Conservation (phyloP, 495 filamentous ascomycete species). For the Aspergillus diversus region DNA sequence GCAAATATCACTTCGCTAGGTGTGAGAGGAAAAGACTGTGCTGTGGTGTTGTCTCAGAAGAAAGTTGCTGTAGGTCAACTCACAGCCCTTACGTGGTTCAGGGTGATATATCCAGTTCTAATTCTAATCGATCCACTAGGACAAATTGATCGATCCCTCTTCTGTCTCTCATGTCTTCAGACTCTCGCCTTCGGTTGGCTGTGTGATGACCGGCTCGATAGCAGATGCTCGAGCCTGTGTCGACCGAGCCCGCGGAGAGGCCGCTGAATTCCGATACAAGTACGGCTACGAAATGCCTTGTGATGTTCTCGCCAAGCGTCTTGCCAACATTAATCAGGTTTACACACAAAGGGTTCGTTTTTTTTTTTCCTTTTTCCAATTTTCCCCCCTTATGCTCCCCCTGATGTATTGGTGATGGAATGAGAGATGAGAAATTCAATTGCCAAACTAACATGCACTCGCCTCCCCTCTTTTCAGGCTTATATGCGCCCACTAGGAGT, state of each 20-base stretch:
- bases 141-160: slow-evolving; percentile 96
- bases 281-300: slow-evolving; percentile 99
- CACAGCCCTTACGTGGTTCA: not conserved
- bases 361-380: slow-evolving; percentile 5
- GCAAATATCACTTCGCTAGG: slow-evolving; percentile 98
- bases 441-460: not conserved
- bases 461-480: slow-evolving; percentile 57
- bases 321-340: slow-evolving; percentile 98
- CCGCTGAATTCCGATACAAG: slow-evolving; percentile 97
- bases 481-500: slow-evolving; percentile 98
- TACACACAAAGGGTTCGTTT: slow-evolving; percentile 89
- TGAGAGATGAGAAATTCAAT: slow-evolving; percentile 6
- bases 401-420: slow-evolving; percentile 8
- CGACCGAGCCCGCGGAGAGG: slow-evolving; percentile 89
- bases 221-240: slow-evolving; percentile 94
- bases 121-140: slow-evolving; percentile 55
- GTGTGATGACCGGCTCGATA: slow-evolving; percentile 98
- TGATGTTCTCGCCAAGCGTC: slow-evolving; percentile 91
- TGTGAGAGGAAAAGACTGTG: slow-evolving; percentile 93
- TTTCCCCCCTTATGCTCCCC: not conserved
- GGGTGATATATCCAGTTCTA: not conserved
- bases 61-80: slow-evolving; percentile 85
- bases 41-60: slow-evolving; percentile 97
- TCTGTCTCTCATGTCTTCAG: slow-evolving; percentile 98
- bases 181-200: slow-evolving; percentile 93